Conservation (phyloP, 1,284 basidiomycete genomes). For the Leucoagaricus sp. region DNA sequence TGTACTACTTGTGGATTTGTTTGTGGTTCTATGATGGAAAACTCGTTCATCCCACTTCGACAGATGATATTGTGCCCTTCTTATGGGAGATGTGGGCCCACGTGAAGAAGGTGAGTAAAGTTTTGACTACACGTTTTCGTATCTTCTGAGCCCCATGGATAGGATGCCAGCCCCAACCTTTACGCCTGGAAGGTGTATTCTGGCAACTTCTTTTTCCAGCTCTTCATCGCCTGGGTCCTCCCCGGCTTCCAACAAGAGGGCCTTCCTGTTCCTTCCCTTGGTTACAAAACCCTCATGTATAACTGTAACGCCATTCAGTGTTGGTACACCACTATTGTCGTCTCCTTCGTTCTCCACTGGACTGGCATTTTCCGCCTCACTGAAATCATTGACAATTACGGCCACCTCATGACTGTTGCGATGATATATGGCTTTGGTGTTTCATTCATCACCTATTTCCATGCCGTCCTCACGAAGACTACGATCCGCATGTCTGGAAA, state of each 20-base stretch:
- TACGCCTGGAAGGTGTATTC: constrained; percentile 91
- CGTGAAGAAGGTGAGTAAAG: constrained; percentile 64
- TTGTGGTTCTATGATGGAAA: constrained; percentile 94
- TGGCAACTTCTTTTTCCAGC: constrained; percentile 88
- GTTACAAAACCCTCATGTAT: constrained; percentile 93
- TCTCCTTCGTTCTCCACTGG: constrained; percentile 79
- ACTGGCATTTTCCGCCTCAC: constrained; percentile 88
- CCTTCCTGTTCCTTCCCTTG: constrained; percentile 88
- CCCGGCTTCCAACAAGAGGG: constrained; percentile 95
- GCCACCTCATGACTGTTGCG: constrained; percentile 93
- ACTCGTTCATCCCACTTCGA: constrained; percentile 74
- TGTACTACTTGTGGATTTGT: constrained; percentile 99
- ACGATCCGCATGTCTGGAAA: constrained; percentile 93
- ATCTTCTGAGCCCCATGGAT: background rate
- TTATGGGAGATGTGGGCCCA: constrained; percentile 83
- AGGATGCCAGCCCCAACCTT: constrained; percentile 91
- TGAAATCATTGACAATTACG: constrained; percentile 96
- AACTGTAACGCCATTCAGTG: constrained; percentile 94
- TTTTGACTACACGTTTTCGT: background rate
- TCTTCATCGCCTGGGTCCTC: constrained; percentile 87
- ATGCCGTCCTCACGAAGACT: constrained; percentile 76
- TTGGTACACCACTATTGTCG: constrained; percentile 85
- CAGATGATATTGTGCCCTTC: constrained; percentile 81
- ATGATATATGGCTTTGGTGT: constrained; percentile 91
- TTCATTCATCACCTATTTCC: constrained; percentile 79